phyloP scores from a whole-genome alignment of 75 land plant genomes.

The Chamaecyparis obtusa region DNA sequence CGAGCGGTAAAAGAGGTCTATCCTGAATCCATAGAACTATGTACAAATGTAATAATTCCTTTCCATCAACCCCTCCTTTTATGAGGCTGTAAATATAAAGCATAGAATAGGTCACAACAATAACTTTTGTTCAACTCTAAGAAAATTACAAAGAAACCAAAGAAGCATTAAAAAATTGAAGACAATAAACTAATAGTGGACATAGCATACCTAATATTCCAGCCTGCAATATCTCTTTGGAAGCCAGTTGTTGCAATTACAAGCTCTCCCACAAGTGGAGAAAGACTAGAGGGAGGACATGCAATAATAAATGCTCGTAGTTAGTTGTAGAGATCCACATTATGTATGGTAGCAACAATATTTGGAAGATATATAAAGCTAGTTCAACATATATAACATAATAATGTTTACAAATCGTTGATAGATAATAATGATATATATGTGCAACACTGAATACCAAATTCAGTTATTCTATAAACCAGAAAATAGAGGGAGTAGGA shows the following conservation, averaged over 20 bases:
- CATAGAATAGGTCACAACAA: background rate
- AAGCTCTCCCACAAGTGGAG: constrained; percentile 81
- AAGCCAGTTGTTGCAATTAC: constrained; percentile 91
- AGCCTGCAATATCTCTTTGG: constrained; percentile 70
- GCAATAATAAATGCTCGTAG: constrained; percentile 77
- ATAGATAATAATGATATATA: background rate
- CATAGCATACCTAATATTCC: constrained; percentile 62
- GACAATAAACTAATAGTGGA: background rate
- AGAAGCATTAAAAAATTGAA: background rate
- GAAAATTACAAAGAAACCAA: background rate
- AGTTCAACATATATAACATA: constrained; percentile 12
- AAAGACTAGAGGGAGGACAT: constrained; percentile 85
- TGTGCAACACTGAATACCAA: background rate
- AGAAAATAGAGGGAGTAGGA: background rate
- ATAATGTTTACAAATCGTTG: background rate
- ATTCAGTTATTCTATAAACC: background rate
- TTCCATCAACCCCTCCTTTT: constrained; percentile 83
- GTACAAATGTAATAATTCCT: constrained; percentile 76
- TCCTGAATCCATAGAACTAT: constrained; percentile 82
- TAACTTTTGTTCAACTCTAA: background rate
- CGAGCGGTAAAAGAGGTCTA: constrained; percentile 66
- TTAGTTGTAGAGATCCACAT: constrained; percentile 74
- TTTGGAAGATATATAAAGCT: constrained; percentile 94
- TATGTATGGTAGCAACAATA: constrained; percentile 77
- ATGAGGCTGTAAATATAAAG: constrained; percentile 38